These are phyloP conservation scores for Sedum album DNA, from an alignment of 164 flowering plant genomes.

Conservation along the genomic window DNA sequence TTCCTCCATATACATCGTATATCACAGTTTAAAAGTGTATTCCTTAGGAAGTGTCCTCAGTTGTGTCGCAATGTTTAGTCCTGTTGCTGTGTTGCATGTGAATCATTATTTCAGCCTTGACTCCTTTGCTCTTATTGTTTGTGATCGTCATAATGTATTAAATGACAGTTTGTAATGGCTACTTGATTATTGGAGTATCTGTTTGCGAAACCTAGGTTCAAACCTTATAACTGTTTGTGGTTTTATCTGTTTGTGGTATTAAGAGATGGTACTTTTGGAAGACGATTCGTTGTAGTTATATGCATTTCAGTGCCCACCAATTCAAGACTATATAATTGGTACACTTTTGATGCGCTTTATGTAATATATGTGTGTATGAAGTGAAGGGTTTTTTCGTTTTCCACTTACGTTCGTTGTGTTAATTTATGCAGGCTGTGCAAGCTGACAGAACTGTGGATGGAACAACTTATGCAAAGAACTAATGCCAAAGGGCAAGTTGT, in stretches of 20 bases:
- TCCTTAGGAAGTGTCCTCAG: too few relatives aligned
- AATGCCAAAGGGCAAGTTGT: slow-evolving; percentile 79
- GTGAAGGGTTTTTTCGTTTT: neutral
- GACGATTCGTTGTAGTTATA: neutral
- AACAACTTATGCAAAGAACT: slow-evolving; percentile 88
- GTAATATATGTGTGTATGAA: neutral
- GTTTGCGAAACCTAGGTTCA: neutral
- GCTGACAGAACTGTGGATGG: slow-evolving; percentile 97
- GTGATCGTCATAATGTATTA: neutral
- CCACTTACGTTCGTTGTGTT: neutral
- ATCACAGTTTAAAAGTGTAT: too few relatives aligned
- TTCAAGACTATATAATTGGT: neutral
- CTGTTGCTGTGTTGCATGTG: neutral
- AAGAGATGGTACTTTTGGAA: too few relatives aligned
- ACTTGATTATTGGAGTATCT: neutral
- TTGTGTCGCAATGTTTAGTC: neutral
- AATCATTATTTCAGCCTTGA: neutral
- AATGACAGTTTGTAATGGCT: neutral
- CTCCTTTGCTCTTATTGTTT: neutral
- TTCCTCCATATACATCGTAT: too few relatives aligned
- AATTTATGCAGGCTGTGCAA: slow-evolving; percentile 57
- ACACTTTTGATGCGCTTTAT: neutral
- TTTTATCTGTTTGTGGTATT: too few relatives aligned
- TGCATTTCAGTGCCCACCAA: neutral
- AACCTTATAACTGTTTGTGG: neutral